These are phyloP conservation scores for Geranomyces variabilis DNA, from an alignment of 192 early-diverging fungal genomes.

Conservation along the genomic window DNA sequence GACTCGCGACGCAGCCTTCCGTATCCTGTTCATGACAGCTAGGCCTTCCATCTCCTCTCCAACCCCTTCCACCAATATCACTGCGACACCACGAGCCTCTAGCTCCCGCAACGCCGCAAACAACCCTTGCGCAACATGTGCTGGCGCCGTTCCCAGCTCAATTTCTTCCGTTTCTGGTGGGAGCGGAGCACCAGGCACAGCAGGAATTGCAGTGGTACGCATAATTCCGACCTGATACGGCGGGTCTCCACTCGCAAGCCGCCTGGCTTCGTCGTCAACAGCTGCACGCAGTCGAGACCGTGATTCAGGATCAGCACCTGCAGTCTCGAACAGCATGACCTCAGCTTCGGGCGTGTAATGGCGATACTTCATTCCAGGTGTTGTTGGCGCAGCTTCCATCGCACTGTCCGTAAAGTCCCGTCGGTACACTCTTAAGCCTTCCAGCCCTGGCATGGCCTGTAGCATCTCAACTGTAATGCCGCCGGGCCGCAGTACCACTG, in stretches of 20 bases:
- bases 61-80: slow-evolving; percentile 92
- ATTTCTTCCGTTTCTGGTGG: slow-evolving; percentile 40
- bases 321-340: slow-evolving; percentile 72
- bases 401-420: slow-evolving; percentile 72
- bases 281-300: slow-evolving; percentile 14
- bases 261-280: slow-evolving; percentile 17
- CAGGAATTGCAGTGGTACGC: slow-evolving; percentile 16
- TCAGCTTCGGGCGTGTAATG: slow-evolving; percentile 93
- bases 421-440: slow-evolving; percentile 73
- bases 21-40: slow-evolving; percentile 95
- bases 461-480: slow-evolving; percentile 87
- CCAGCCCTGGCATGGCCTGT: slow-evolving; percentile 60
- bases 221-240: slow-evolving; percentile 39
- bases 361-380: slow-evolving; percentile 99
- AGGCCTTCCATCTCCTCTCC: slow-evolving; percentile 83
- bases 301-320: not conserved
- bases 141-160: slow-evolving; percentile 55
- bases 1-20: slow-evolving; percentile 75
- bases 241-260: not conserved
- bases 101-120: slow-evolving; percentile 79
- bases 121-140: slow-evolving; percentile 75
- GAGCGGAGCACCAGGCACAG: not conserved
- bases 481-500: slow-evolving; percentile 89
- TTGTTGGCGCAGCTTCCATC: slow-evolving; percentile 81
- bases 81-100: slow-evolving; percentile 68